Percentiles rank a stretch among this genome's conserved stretches.
Evolutionary conservation across 2,329 filamentous ascomycete genomes (phyloP).

Genomic region (Penicillium sp.): DNA sequence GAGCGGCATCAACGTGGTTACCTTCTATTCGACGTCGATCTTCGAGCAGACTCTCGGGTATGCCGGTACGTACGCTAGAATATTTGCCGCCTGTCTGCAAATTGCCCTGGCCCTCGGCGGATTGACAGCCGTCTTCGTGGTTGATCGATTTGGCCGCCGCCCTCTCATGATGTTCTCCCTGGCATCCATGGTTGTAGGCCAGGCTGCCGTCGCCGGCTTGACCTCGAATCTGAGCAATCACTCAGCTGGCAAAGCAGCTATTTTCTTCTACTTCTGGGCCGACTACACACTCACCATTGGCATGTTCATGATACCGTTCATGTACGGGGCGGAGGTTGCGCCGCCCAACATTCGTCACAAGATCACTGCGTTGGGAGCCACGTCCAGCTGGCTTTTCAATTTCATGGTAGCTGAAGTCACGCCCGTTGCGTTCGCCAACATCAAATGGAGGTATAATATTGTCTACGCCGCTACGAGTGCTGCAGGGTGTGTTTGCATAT

Average conservation of each 20-base stretch:
- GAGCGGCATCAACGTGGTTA: constrained; percentile 10
- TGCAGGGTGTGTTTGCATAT: constrained; percentile 9
- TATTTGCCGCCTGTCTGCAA: constrained; percentile 10
- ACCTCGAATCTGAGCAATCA: constrained; percentile 7
- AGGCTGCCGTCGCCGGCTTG: constrained; percentile 7
- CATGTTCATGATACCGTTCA: constrained; percentile 14
- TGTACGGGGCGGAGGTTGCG: constrained; percentile 11
- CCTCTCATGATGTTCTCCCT: constrained; percentile 8
- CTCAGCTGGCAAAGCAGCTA: constrained; percentile 6
- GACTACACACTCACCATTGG: constrained; percentile 8
- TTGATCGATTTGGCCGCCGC: constrained; percentile 9
- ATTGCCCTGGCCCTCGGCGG: constrained; percentile 8
- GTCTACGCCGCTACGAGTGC: constrained; percentile 9
- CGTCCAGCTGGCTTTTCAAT: constrained; percentile 11
- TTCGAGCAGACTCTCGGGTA: constrained; percentile 8
- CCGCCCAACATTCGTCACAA: constrained; percentile 9
- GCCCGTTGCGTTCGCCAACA: constrained; percentile 2
- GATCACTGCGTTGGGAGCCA: not conserved
- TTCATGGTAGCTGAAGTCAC: constrained; percentile 13
- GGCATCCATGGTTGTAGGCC: constrained; percentile 4
- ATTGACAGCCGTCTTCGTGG: constrained; percentile 9
- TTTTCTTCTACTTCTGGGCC: constrained; percentile 11
- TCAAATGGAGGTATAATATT: constrained; percentile 9
- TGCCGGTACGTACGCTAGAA: constrained; percentile 4
- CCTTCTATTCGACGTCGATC: constrained; percentile 12